Conservation (phyloP, 75 land plant species). For the Picea glauca region DNA sequence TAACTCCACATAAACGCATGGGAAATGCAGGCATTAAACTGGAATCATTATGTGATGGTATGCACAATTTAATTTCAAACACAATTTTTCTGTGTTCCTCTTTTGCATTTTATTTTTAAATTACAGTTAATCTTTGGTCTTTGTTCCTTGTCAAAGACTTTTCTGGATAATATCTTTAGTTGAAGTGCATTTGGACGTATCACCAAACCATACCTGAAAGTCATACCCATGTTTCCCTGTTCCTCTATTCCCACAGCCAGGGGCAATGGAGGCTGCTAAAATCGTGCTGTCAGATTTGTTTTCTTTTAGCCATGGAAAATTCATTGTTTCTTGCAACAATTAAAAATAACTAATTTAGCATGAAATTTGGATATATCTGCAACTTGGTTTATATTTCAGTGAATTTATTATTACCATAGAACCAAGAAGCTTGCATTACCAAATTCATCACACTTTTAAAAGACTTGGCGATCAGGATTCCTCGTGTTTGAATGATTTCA, state of each 20-base stretch:
- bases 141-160: neutral
- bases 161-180: neutral
- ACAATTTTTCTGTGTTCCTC: neutral
- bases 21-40: constrained; percentile 69
- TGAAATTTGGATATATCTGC: neutral
- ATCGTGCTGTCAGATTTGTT: neutral
- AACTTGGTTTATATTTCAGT: neutral
- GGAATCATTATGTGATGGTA: constrained; percentile 76
- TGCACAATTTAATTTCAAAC: neutral
- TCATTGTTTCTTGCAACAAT: neutral
- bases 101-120: neutral
- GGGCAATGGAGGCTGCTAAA: neutral
- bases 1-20: constrained; percentile 88
- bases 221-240: too few species aligned
- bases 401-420: neutral
- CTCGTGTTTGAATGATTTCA: too few species aligned
- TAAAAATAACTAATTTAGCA: neutral
- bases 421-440: neutral
- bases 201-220: too few species aligned
- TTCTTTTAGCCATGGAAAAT: neutral
- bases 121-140: neutral
- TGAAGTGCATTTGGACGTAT: neutral
- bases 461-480: too few species aligned
- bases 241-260: too few species aligned
- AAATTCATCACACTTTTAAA: neutral